phyloP scores from a whole-genome alignment of 1,284 basidiomycete species.

The Singerocomus rubriflavus region DNA sequence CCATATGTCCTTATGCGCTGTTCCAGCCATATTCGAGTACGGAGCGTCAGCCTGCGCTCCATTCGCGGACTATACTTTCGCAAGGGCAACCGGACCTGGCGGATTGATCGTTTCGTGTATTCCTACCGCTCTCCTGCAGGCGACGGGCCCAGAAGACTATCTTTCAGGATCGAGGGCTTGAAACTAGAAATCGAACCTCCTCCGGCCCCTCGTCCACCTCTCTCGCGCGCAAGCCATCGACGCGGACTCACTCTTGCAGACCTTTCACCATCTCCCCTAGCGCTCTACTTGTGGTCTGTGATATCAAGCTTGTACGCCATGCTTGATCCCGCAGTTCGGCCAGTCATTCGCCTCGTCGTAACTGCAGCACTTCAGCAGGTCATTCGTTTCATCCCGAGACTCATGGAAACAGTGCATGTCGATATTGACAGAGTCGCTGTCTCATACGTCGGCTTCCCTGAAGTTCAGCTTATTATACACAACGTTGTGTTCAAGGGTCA shows the following conservation, averaged over 20 bases:
- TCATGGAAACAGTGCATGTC: conserved; percentile 64
- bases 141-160: conserved; percentile 48
- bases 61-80: conserved; percentile 71
- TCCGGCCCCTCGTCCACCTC: conserved; percentile 12
- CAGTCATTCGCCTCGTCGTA: conserved; percentile 53
- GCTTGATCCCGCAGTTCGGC: conserved; percentile 59
- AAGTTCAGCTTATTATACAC: conserved; percentile 47
- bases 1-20: conserved; percentile 58
- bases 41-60: conserved; percentile 71
- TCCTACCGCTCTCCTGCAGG: conserved; percentile 47
- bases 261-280: conserved; percentile 54
- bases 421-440: conserved; percentile 56
- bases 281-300: conserved; percentile 46
- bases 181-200: conserved; percentile 47
- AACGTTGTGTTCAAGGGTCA: conserved; percentile 53
- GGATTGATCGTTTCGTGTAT: conserved; percentile 65
- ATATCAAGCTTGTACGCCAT: conserved; percentile 42
- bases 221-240: conserved; percentile 33
- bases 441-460: conserved; percentile 48
- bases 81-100: conserved; percentile 49
- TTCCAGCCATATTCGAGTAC: conserved; percentile 60
- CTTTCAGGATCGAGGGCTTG: conserved; percentile 59
- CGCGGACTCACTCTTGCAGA: conserved; percentile 48
- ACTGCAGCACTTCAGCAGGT: conserved; percentile 52
- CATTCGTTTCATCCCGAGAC: conserved; percentile 60